Evolutionary conservation across 345 rosid species (phyloP).

Genomic region (Lagerstroemia speciosa): DNA sequence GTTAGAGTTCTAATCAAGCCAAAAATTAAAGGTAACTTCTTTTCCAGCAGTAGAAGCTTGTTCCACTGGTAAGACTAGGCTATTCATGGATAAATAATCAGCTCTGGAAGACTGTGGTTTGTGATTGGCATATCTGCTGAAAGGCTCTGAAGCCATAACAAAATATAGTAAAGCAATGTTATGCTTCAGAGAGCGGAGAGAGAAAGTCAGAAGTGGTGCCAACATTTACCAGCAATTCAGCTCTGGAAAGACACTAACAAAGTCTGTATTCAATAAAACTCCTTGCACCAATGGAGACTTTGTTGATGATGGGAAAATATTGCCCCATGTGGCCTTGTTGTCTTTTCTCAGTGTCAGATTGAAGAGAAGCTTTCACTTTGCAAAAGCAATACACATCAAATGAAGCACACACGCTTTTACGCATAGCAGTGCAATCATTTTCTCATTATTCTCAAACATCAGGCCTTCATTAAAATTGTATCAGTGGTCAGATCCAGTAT

Average conservation of each 20-base stretch:
- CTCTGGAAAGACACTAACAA: neutral
- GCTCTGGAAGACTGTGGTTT: neutral
- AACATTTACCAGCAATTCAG: neutral
- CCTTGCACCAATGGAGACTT: neutral
- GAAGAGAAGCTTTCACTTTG: neutral
- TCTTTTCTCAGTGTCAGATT: neutral
- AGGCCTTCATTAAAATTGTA: neutral
- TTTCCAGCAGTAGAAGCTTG: neutral
- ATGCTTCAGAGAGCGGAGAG: neutral
- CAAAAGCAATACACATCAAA: neutral
- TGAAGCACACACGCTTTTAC: neutral
- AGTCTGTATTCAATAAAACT: neutral
- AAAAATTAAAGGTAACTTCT: neutral
- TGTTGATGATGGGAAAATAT: neutral
- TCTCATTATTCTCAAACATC: neutral
- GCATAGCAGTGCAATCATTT: neutral
- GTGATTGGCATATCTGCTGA: neutral
- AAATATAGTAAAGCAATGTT: neutral
- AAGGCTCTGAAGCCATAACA: neutral
- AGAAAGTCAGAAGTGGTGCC: no score
- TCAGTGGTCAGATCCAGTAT: neutral
- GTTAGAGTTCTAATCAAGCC: neutral
- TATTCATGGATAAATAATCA: no score
- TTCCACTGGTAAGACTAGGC: neutral
- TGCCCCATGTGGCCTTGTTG: neutral